Percentiles rank a stretch among this genome's conserved stretches.
Conservation (phyloP, 129 eudicot species). For the Flaveria linearis region DNA sequence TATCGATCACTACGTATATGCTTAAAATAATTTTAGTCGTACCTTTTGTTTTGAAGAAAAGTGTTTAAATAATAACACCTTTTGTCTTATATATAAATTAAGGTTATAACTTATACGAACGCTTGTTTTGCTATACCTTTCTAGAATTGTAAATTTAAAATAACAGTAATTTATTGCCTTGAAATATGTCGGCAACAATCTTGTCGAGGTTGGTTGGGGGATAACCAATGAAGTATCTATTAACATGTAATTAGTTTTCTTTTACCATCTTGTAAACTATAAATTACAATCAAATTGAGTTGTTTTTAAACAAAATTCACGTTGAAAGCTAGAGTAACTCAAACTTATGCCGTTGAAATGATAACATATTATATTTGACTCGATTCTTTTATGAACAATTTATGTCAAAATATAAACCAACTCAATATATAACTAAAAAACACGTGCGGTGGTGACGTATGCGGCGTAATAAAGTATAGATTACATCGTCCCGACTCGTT, state of each 20-base stretch:
- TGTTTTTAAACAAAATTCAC: too few species aligned
- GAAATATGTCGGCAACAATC: conserved; percentile 28
- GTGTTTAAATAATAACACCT: not conserved
- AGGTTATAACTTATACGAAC: not conserved
- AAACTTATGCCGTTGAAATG: too few species aligned
- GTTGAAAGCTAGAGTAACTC: too few species aligned
- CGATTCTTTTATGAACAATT: too few species aligned
- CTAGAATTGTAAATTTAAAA: not conserved
- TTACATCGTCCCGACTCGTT: too few species aligned
- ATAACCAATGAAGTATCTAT: not conserved
- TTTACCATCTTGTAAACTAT: not conserved
- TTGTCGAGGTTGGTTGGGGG: conserved; percentile 16
- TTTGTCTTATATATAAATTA: too few species aligned
- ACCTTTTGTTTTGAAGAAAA: not conserved
- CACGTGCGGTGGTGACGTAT: too few species aligned
- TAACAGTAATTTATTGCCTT: not conserved
- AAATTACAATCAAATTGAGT: not conserved
- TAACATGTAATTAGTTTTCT: not conserved
- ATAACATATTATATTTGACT: too few species aligned
- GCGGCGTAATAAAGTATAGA: too few species aligned
- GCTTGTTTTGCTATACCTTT: not conserved
- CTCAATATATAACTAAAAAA: too few species aligned
- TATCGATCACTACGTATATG: not conserved
- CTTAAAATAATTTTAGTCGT: not conserved
- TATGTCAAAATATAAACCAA: too few species aligned